phyloP scores from a whole-genome alignment of 2,329 filamentous ascomycete species.

The Calonectria pteridis region DNA sequence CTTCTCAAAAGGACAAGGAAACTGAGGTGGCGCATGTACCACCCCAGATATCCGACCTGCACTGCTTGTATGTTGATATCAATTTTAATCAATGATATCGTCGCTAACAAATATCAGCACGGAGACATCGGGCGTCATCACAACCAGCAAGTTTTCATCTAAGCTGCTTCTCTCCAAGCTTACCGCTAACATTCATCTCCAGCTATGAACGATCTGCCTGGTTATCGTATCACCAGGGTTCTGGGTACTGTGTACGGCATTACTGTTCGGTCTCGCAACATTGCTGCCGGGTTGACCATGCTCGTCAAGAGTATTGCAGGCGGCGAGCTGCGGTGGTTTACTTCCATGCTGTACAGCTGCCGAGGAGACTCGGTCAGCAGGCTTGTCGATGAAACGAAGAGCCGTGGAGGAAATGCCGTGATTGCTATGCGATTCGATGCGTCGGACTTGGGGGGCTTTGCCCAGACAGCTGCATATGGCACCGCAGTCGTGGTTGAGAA shows the following conservation, averaged over 20 bases:
- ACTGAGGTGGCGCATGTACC: conserved; percentile 53
- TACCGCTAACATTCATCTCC: not conserved
- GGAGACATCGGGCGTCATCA: conserved; percentile 72
- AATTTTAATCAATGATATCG: no score
- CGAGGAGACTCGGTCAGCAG: conserved; percentile 70
- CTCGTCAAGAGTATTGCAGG: conserved; percentile 68
- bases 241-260: conserved; percentile 71
- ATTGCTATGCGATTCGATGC: conserved; percentile 71
- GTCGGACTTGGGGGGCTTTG: conserved; percentile 66
- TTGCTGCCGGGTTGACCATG: conserved; percentile 67
- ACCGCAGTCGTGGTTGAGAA: conserved; percentile 70
- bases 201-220: conserved; percentile 73
- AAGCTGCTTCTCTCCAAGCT: no score
- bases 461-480: conserved; percentile 71
- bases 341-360: conserved; percentile 69
- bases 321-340: conserved; percentile 71
- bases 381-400: conserved; percentile 68
- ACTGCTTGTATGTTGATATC: conserved; percentile 57
- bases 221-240: conserved; percentile 68
- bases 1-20: conserved; percentile 40
- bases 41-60: conserved; percentile 59
- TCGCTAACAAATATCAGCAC: conserved; percentile 51
- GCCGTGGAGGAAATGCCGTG: conserved; percentile 70
- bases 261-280: conserved; percentile 69
- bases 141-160: conserved; percentile 56